These are phyloP conservation scores for Exophiala viscosa DNA, from an alignment of 2,329 filamentous ascomycete species.

Conservation along the genomic window DNA sequence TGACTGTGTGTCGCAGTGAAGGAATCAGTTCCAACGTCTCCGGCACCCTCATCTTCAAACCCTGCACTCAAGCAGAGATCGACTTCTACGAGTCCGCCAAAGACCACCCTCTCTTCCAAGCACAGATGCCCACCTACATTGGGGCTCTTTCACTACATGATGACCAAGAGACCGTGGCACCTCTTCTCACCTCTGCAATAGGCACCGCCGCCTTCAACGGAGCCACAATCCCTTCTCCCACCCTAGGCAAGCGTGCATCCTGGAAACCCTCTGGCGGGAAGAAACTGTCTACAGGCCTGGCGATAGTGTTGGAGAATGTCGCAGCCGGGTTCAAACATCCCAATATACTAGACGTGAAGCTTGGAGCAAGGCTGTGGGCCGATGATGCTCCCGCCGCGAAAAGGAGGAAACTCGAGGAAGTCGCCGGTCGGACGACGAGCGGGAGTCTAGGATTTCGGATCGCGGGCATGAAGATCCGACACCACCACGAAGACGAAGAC, in stretches of 20 bases:
- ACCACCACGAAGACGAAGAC: slow-evolving; percentile 30
- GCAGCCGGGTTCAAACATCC: slow-evolving; percentile 75
- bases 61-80: slow-evolving; percentile 80
- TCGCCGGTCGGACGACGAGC: slow-evolving; percentile 17
- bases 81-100: slow-evolving; percentile 77
- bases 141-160: slow-evolving; percentile 71
- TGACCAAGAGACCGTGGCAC: slow-evolving; percentile 36
- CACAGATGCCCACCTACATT: slow-evolving; percentile 80
- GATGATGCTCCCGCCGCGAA: slow-evolving; percentile 57
- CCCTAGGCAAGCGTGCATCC: slow-evolving; percentile 16
- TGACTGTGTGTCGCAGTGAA: slow-evolving; percentile 57
- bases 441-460: slow-evolving; percentile 59
- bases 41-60: slow-evolving; percentile 88
- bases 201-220: slow-evolving; percentile 31
- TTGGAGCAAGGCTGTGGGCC: slow-evolving; percentile 82
- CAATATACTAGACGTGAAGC: slow-evolving; percentile 90
- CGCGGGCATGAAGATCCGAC: slow-evolving; percentile 62
- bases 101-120: slow-evolving; percentile 68
- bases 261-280: slow-evolving; percentile 54
- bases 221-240: slow-evolving; percentile 27
- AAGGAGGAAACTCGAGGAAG: slow-evolving; percentile 21
- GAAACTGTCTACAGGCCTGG: slow-evolving; percentile 70
- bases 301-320: slow-evolving; percentile 81
- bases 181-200: slow-evolving; percentile 44
- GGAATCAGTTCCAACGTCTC: slow-evolving; percentile 81